Base-by-base conservation (phyloP, 2,329 filamentous ascomycete species). In the Akanthomyces dipterigenus region DNA sequence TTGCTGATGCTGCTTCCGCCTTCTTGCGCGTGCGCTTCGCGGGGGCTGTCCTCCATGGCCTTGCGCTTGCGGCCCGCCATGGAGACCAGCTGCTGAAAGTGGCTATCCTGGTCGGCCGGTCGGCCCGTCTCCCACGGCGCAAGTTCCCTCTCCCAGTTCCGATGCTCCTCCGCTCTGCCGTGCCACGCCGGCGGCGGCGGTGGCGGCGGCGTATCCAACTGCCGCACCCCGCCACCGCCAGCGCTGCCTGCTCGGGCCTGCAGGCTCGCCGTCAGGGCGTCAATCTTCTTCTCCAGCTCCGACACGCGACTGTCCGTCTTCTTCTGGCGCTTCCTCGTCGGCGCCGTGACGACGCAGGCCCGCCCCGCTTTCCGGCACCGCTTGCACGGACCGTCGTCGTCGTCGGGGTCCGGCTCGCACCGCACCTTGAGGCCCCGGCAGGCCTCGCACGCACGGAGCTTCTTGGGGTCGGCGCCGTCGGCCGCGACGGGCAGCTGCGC, bases 231-330 rank as follows among this genome's bases (percentile, higher is more conserved):
- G 16, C 36, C 26, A 16, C 36, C 22, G 65, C 16, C 63, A n/a
- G 65, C 70, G 34, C 55, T 31, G 11, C 36, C 56, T 5, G 48
- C 22, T 26, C 74, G 68, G 9, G 89, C 85, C 50, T 91, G 87
- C 65, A 96, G 72, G 40, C 86, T 91, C 7, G 91, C 90, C 8
- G 90, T 96, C 71, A 96, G 73, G 9, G 89, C 90, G 77, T 96
- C 91, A 65, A 96, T 93, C 78, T 96, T 96, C 79, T 88, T 91
- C 78, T 96, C 92, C 56, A 97, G 80, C 77, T 96, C 92, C 9
- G 91, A 89, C 14, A 97, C 92, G 56, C 91, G 83, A 66, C 86
- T 93, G 72, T 96, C 93, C 59, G 90, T 92, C 80, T 96, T 96
- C 79, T 93, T 96, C 77, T 93, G 90, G 49, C 92, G 82, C 76